Base-by-base conservation (phyloP, 257 asterid genomes). In the Lantana camara region DNA sequence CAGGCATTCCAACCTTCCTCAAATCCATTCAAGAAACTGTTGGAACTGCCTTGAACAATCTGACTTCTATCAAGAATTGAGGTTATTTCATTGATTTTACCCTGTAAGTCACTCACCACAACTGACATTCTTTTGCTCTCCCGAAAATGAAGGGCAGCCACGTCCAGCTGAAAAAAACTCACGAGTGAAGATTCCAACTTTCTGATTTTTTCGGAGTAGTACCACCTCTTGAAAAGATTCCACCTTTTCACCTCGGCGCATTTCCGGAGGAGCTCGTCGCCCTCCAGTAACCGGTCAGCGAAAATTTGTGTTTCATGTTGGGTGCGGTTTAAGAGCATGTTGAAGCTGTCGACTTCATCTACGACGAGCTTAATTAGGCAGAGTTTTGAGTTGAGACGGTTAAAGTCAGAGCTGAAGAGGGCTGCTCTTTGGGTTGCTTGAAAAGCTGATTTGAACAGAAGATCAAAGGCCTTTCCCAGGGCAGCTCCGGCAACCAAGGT, bases 261-360 rank as follows among this genome's bases (percentile, higher is more conserved):
- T 57, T 47, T 60, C 1, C 14, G 9, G 0, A 77, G 42, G 13
- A 80, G 75, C 60, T 51, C 60, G 47, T 75, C 72, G 13, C 72
- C 84, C 6, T 63, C 41, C 4, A 1, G 3, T 0, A 78, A 35
- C 9, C 45, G 70, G 17, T 10, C 23, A 4, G 49, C 29, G 20
- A 77, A 63, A 27, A 38, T 23, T 7, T 47, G 42, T n/a, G 59
- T 65, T 42, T 74, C 86, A 3, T n/a, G 56, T 1, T 37, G 66
- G 0, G 68, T 73, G 14, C 66, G 54, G 2, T 67, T 73, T 66
- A 72, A 20, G 56, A 60, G 45, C 23, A 4, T 42, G 73, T 59
- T 68, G 24, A 74, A 58, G 56, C 9, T 77, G 29, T 71, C 69
- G 5, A 77, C 63, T 10, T 81, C 86, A 0, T 66, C 71, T 13